Base-by-base conservation (phyloP, 2,329 filamentous ascomycete genomes). In the Conoideocrella luteorostrata region DNA sequence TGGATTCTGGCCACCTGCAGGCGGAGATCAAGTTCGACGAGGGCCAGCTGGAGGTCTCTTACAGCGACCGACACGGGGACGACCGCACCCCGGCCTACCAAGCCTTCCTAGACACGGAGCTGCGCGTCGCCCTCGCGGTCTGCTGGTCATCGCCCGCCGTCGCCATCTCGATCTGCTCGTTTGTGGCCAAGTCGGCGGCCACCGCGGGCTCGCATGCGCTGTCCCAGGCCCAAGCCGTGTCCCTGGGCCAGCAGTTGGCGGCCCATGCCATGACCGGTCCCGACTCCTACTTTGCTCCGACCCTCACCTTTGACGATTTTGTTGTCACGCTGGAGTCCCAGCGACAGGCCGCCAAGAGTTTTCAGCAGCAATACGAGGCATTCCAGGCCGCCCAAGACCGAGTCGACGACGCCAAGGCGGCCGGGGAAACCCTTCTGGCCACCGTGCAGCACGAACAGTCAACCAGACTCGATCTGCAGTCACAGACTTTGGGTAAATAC, bases 251-350 rank as follows among this genome's bases (percentile, higher is more conserved):
- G 12, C 35, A 38, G 15, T 23, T 38, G 7, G 35, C 35, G 0
- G 35, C 21, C 10, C 35, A 38, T 11, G 35, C 35, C 35, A 18
- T 38, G 22, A 23, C 35, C 35, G 35, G 35, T n/a, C 35, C 35
- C 5, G 35, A 38, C 22, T 24, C 26, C 21, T 24, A 23, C 35
- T 38, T 24, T 12, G 35, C 22, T 7, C 35, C 35, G 17, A 23
- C 21, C 5, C 22, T 38, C 21, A 15, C 9, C 13, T 15, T 38
- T 13, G 4, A 2, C 7, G 7, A 15, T 13, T 28, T 24, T 20
- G 26, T 1, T 2, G 22, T 17, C n/a, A 17, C 35, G 2, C 24
- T 23, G 22, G 21, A 38, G 22, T 2, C 12, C 0, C 21, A n/a
- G 2, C 15, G 24, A 9, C 11, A 38, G 13, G 7, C 35, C 9